Percentiles rank a stretch among this genome's conserved stretches.
These are phyloP conservation scores for Penicillium salamii DNA, from an alignment of 495 filamentous ascomycete genomes.

Conservation along the genomic window DNA sequence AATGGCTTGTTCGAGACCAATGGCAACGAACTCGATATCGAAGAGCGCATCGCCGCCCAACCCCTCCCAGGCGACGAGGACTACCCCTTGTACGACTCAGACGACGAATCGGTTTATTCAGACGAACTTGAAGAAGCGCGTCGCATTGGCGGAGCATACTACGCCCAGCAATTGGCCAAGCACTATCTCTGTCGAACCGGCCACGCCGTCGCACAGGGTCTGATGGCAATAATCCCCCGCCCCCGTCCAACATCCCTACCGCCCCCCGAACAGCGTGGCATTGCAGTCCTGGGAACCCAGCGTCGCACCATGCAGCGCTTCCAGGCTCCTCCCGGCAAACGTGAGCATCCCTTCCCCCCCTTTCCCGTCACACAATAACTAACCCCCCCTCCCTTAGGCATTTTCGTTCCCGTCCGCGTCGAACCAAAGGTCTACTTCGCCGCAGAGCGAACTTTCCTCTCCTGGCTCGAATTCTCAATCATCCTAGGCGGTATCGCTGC, in stretches of 20 bases:
- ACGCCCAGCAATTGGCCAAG: constrained; percentile 55
- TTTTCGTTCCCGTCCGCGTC: constrained; percentile 91
- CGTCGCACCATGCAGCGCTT: constrained; percentile 63
- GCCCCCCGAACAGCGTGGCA: constrained; percentile 42
- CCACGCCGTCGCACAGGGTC: constrained; percentile 37
- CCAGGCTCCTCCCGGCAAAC: constrained; percentile 86
- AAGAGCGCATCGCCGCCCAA: constrained; percentile 67
- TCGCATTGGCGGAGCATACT: constrained; percentile 67
- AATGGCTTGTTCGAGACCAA: constrained; percentile 40
- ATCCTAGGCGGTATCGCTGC: constrained; percentile 90
- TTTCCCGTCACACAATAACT: not conserved
- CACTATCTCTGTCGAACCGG: constrained; percentile 40
- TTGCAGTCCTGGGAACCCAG: constrained; percentile 42
- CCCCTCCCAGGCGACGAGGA: constrained; percentile 60
- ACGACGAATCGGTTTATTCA: constrained; percentile 70
- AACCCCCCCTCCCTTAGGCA: constrained; percentile 46
- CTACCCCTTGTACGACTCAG: constrained; percentile 90
- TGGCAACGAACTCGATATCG: constrained; percentile 63
- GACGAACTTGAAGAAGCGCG: constrained; percentile 71
- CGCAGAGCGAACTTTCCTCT: constrained; percentile 90
- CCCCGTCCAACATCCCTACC: constrained; percentile 62
- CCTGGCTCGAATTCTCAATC: constrained; percentile 97
- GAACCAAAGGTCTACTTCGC: constrained; percentile 98
- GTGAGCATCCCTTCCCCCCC: constrained; percentile 37
- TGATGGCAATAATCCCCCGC: constrained; percentile 54